Percentiles rank a stretch among this genome's conserved stretches.
These are phyloP conservation scores for Moesziomyces parantarcticus DNA, from an alignment of 1,284 basidiomycete genomes.

Conservation along the genomic window DNA sequence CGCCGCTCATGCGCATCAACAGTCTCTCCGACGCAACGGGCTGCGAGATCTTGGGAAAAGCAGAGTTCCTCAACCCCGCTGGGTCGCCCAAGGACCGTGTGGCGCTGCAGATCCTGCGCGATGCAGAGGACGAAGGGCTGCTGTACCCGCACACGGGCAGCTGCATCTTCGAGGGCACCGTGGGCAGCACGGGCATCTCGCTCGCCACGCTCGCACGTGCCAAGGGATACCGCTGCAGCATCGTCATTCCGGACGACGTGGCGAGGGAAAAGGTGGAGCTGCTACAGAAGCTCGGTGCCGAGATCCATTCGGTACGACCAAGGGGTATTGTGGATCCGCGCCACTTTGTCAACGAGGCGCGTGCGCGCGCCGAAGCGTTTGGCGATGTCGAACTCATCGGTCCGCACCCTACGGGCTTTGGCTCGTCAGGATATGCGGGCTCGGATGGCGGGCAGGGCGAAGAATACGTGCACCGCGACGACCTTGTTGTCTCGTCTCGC, in stretches of 20 bases:
- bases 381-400: constrained; percentile 53
- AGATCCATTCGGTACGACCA: constrained; percentile 76
- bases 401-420: constrained; percentile 32
- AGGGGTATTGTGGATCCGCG: constrained; percentile 65
- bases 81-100: constrained; percentile 98
- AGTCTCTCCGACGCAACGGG: constrained; percentile 89
- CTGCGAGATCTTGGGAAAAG: constrained; percentile 95
- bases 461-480: constrained; percentile 37
- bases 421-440: constrained; percentile 25
- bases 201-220: constrained; percentile 85
- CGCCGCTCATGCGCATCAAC: constrained; percentile 89
- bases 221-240: constrained; percentile 70
- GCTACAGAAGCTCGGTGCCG: constrained; percentile 83
- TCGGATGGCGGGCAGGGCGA: constrained; percentile 23
- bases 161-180: constrained; percentile 96
- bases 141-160: constrained; percentile 88
- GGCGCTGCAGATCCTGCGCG: constrained; percentile 80
- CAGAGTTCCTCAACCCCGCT: constrained; percentile 95
- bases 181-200: constrained; percentile 96
- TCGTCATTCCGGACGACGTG: constrained; percentile 71
- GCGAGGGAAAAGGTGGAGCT: constrained; percentile 90
- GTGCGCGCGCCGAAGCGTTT: constrained; percentile 55
- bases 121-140: constrained; percentile 86
- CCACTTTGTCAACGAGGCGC: constrained; percentile 67
- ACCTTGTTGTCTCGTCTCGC: constrained; percentile 52